Evolutionary conservation across 352 stramenopile species (phyloP).

Genomic region (Globisporangium viniferum): DNA sequence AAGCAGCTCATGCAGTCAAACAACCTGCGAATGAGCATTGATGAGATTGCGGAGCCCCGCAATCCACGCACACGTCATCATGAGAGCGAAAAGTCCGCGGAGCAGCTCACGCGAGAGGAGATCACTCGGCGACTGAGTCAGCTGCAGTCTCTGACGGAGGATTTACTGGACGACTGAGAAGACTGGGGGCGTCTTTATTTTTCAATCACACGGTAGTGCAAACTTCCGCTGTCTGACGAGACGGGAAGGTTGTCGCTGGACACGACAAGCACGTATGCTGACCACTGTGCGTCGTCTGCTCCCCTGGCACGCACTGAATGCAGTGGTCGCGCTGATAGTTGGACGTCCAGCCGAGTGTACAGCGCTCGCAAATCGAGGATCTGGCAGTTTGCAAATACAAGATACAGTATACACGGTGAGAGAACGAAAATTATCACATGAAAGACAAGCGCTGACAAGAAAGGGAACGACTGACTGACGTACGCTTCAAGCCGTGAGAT

Average conservation of each 20-base stretch:
- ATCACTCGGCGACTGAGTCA: constrained; percentile 40
- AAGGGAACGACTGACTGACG: constrained; percentile 1
- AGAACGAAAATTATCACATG: not conserved
- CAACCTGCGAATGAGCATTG: constrained; percentile 27
- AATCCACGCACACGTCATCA: not conserved
- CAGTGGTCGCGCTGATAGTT: constrained; percentile 57
- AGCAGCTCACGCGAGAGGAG: constrained; percentile 20
- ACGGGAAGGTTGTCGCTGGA: constrained; percentile 27
- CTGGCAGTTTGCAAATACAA: constrained; percentile 17
- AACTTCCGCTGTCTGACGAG: constrained; percentile 6
- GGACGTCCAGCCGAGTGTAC: constrained; percentile 40
- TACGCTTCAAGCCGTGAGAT: constrained; percentile 45
- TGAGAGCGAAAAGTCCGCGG: not conserved
- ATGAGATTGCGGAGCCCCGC: constrained; percentile 24
- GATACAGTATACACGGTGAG: not conserved
- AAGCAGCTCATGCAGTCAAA: not conserved
- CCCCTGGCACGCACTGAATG: constrained; percentile 36
- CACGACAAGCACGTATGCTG: constrained; percentile 58
- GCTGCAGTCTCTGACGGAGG: constrained; percentile 57
- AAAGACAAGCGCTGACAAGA: not conserved
- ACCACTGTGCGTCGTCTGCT: constrained; percentile 30
- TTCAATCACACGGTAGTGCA: constrained; percentile 8
- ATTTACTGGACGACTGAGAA: constrained; percentile 45
- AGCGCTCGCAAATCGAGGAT: constrained; percentile 37
- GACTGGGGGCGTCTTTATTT: not conserved